Conservation (phyloP, 306 rosid species). For the Phaseolus lunatus region DNA sequence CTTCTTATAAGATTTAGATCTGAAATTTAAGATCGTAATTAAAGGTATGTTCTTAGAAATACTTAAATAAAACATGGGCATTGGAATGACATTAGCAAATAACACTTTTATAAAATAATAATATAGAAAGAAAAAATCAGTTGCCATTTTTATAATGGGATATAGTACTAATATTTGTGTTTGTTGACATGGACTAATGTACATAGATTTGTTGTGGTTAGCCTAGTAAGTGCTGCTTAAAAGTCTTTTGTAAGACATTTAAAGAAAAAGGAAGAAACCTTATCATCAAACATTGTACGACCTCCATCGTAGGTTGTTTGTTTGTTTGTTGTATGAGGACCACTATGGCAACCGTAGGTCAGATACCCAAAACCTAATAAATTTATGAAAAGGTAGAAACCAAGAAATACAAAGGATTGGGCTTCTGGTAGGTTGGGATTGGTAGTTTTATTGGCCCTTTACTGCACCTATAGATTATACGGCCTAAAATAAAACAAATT, state of each 20-base stretch:
- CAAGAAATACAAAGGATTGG: not conserved
- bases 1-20: too few species aligned
- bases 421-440: not conserved
- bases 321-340: conserved; percentile 62
- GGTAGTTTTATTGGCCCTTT: not conserved
- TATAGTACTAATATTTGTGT: too few species aligned
- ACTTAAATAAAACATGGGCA: conserved; percentile 32
- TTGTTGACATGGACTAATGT: not conserved
- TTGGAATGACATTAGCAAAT: not conserved
- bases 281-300: conserved; percentile 91
- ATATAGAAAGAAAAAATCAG: too few species aligned
- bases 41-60: not conserved
- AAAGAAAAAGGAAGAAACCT: conserved; percentile 78
- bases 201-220: conserved; percentile 71
- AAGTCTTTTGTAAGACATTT: conserved; percentile 83
- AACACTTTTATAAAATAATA: too few species aligned
- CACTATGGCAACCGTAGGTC: conserved; percentile 59
- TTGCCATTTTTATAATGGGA: too few species aligned
- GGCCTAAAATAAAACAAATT: too few species aligned
- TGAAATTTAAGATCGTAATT: not conserved
- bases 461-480: not conserved
- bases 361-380: conserved; percentile 84
- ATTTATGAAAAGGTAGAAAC: not conserved
- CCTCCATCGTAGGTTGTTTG: conserved; percentile 62
- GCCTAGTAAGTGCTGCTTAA: conserved; percentile 83